phyloP scores from a whole-genome alignment of 441 rosid species.

The Arabidopsis hybrid region DNA sequence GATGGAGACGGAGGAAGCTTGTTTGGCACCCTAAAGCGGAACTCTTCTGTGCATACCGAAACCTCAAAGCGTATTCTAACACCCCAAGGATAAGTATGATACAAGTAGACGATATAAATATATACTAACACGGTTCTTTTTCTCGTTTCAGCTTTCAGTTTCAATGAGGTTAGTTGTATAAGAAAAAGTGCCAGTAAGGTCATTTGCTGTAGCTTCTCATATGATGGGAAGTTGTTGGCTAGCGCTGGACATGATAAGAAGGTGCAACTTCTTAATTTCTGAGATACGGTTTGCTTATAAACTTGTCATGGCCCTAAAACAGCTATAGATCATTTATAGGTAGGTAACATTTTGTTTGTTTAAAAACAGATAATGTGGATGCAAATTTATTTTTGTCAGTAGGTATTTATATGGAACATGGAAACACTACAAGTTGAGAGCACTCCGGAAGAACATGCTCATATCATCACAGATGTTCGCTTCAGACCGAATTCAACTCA shows the following conservation, averaged over 20 bases:
- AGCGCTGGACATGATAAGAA: slow-evolving; percentile 89
- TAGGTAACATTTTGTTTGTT: slow-evolving; percentile 21
- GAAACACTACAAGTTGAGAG: slow-evolving; percentile 67
- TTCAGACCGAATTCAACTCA: slow-evolving; percentile 75
- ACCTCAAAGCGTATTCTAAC: slow-evolving; percentile 62
- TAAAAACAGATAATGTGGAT: slow-evolving; percentile 47
- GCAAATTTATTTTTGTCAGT: slow-evolving; percentile 55
- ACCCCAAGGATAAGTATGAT: slow-evolving; percentile 31
- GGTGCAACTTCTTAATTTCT: slow-evolving; percentile 53
- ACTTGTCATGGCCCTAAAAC: slow-evolving; percentile 22
- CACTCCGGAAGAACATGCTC: slow-evolving; percentile 62
- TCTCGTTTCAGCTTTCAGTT: slow-evolving; percentile 57
- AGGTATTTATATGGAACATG: slow-evolving; percentile 81
- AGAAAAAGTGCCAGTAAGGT: slow-evolving; percentile 70
- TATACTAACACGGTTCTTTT: slow-evolving; percentile 27
- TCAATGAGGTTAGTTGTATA: slow-evolving; percentile 71
- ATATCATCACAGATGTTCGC: slow-evolving; percentile 72
- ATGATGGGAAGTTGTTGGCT: slow-evolving; percentile 81
- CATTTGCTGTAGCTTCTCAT: slow-evolving; percentile 75
- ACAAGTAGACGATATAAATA: slow-evolving; percentile 17
- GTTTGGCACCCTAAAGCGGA: slow-evolving; percentile 68
- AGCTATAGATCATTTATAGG: slow-evolving; percentile 18
- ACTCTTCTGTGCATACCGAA: slow-evolving; percentile 70
- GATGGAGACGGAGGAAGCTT: slow-evolving; percentile 78
- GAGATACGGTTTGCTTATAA: slow-evolving; percentile 18